Conservation (phyloP, 2,329 filamentous ascomycete species). For the Penicillium hordei region DNA sequence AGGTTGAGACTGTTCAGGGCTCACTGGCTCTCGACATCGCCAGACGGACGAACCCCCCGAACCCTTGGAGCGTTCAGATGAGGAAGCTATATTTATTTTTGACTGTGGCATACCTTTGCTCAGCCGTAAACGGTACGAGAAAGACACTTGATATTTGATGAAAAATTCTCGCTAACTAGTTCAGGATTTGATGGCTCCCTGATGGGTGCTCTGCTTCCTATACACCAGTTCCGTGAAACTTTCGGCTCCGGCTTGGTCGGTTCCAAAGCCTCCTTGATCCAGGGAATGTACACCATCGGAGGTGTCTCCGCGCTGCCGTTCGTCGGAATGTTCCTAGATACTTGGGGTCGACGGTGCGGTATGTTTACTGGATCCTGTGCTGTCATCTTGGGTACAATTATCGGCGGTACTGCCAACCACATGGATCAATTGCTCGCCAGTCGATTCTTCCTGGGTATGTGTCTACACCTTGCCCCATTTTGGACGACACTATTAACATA, state of each 20-base stretch:
- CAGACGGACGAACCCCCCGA: conserved; percentile 8
- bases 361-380: conserved; percentile 38
- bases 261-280: conserved; percentile 9
- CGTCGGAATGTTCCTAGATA: conserved; percentile 48
- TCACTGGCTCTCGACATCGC: conserved; percentile 12
- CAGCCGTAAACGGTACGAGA: conserved; percentile 8
- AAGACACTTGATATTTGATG: background rate
- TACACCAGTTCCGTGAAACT: conserved; percentile 6
- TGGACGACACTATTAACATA: background rate
- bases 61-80: conserved; percentile 12
- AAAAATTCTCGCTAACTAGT: background rate
- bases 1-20: conserved; percentile 12
- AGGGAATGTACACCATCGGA: conserved; percentile 15
- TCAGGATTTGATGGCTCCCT: conserved; percentile 15
- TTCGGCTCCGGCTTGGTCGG: conserved; percentile 9
- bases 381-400: conserved; percentile 40
- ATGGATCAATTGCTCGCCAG: conserved; percentile 56
- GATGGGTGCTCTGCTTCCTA: conserved; percentile 15
- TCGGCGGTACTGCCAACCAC: conserved; percentile 47
- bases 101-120: conserved; percentile 10
- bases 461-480: background rate
- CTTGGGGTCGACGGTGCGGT: conserved; percentile 49
- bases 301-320: conserved; percentile 30
- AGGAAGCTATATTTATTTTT: conserved; percentile 7
- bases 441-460: conserved; percentile 50